Conservation (phyloP, 192 early-diverging fungal genomes). For the Coemansia sp. region DNA sequence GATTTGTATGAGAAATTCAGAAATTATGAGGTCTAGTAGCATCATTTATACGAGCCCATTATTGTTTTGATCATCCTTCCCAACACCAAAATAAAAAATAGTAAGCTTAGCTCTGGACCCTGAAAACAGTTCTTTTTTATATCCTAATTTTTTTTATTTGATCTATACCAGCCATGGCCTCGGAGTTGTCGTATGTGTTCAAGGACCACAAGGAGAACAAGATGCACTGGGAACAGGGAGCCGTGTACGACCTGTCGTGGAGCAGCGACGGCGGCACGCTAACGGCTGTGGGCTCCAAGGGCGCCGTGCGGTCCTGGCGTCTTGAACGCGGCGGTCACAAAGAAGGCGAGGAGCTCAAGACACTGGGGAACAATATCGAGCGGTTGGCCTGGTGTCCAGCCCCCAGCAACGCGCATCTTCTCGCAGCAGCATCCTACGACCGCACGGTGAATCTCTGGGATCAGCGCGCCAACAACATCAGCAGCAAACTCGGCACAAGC, state of each 20-base stretch:
- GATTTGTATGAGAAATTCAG: slow-evolving; percentile 35
- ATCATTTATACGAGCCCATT: neutral
- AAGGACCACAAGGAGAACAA: slow-evolving; percentile 31
- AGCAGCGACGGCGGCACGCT: slow-evolving; percentile 49
- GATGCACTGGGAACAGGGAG: slow-evolving; percentile 47
- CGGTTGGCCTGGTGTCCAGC: slow-evolving; percentile 39
- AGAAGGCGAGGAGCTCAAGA: slow-evolving; percentile 46
- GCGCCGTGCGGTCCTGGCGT: slow-evolving; percentile 37
- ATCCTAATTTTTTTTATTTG: neutral
- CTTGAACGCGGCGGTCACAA: slow-evolving; percentile 50
- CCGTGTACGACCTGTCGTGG: slow-evolving; percentile 45
- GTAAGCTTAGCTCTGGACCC: neutral
- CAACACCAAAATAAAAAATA: neutral
- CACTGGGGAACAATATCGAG: slow-evolving; percentile 30
- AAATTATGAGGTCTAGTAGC: slow-evolving; percentile 24
- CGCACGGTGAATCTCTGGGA: slow-evolving; percentile 43
- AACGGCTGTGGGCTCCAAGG: slow-evolving; percentile 38
- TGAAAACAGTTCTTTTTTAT: neutral
- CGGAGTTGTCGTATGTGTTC: slow-evolving; percentile 1
- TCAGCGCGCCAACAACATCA: slow-evolving; percentile 10
- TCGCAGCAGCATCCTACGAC: slow-evolving; percentile 43
- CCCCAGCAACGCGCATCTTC: slow-evolving; percentile 6
- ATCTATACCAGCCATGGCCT: neutral
- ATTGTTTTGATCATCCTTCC: neutral
- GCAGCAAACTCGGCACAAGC: slow-evolving; percentile 13